These are phyloP conservation scores for Aspergillus piperis DNA, from an alignment of 2,329 filamentous ascomycete genomes.

Conservation along the genomic window DNA sequence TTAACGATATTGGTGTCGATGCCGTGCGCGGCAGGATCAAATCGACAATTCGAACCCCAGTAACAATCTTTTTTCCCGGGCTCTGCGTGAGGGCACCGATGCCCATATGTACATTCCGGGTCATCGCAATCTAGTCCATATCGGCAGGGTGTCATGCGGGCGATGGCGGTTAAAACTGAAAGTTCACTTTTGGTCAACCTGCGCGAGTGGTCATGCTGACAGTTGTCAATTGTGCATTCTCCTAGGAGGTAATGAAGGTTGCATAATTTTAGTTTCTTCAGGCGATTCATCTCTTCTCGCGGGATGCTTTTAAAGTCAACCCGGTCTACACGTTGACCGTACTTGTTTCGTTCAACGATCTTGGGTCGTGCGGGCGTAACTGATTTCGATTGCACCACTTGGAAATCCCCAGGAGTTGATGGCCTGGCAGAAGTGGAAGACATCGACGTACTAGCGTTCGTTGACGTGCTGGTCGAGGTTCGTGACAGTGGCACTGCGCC, in stretches of 20 bases:
- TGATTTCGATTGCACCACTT: slow-evolving; percentile 41
- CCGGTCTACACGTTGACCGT: slow-evolving; percentile 61
- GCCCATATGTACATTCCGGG: slow-evolving; percentile 63
- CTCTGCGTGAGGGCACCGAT: slow-evolving; percentile 59
- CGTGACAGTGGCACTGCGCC: slow-evolving; percentile 33
- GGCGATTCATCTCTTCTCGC: slow-evolving; percentile 57
- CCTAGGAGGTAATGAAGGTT: slow-evolving; percentile 62
- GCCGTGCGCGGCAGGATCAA: slow-evolving; percentile 58
- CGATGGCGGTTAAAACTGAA: slow-evolving; percentile 58
- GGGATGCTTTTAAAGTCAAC: slow-evolving; percentile 53
- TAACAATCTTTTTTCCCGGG: slow-evolving; percentile 57
- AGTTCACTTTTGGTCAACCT: slow-evolving; percentile 56
- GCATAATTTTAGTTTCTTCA: slow-evolving; percentile 65
- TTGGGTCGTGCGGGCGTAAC: slow-evolving; percentile 30
- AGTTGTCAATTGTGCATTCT: slow-evolving; percentile 59
- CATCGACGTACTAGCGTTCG: slow-evolving; percentile 35
- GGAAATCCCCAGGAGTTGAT: slow-evolving; percentile 42
- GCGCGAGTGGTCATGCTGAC: slow-evolving; percentile 56
- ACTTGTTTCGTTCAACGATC: slow-evolving; percentile 57
- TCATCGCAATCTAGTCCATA: slow-evolving; percentile 61
- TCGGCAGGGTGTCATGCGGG: slow-evolving; percentile 64
- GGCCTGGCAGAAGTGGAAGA: slow-evolving; percentile 40
- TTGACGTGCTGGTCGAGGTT: slow-evolving; percentile 43
- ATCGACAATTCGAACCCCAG: slow-evolving; percentile 61
- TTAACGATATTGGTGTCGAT: slow-evolving; percentile 60